These are phyloP conservation scores for Piedraia hortae DNA, from an alignment of 2,329 filamentous ascomycete species.

Conservation along the genomic window DNA sequence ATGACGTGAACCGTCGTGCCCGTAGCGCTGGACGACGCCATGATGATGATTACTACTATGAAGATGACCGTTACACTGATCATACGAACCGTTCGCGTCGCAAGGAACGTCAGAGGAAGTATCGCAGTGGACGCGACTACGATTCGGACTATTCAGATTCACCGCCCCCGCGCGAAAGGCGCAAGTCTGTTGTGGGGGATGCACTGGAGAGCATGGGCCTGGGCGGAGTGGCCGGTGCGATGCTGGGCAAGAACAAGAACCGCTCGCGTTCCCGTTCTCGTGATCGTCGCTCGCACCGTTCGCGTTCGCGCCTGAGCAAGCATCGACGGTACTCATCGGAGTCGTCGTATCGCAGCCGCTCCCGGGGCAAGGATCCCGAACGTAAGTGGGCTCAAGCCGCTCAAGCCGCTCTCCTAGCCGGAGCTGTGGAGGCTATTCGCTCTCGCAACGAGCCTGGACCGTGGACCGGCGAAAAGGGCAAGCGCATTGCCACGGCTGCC, in stretches of 20 bases:
- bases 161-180: conserved; percentile 17
- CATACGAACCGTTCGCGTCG: conserved; percentile 17
- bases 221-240: conserved; percentile 23
- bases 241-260: conserved; percentile 31
- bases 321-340: conserved; percentile 19
- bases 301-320: conserved; percentile 24
- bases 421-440: conserved; percentile 75
- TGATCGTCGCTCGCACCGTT: conserved; percentile 10
- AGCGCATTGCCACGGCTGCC: conserved; percentile 71
- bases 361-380: conserved; percentile 34
- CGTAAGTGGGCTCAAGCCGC: conserved; percentile 43
- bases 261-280: conserved; percentile 35
- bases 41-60: conserved; percentile 25
- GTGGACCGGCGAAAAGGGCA: conserved; percentile 78
- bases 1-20: conserved; percentile 24
- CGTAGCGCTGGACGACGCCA: conserved; percentile 28
- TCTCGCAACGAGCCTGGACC: conserved; percentile 67
- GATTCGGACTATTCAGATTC: conserved; percentile 19
- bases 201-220: conserved; percentile 30
- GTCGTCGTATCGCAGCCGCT: conserved; percentile 18
- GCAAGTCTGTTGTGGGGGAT: conserved; percentile 34
- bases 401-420: conserved; percentile 70
- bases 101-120: conserved; percentile 15
- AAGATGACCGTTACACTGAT: conserved; percentile 26
- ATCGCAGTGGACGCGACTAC: conserved; percentile 21